phyloP scores from a whole-genome alignment of 1,139 yeast species.

The Ogataea hybrid region DNA sequence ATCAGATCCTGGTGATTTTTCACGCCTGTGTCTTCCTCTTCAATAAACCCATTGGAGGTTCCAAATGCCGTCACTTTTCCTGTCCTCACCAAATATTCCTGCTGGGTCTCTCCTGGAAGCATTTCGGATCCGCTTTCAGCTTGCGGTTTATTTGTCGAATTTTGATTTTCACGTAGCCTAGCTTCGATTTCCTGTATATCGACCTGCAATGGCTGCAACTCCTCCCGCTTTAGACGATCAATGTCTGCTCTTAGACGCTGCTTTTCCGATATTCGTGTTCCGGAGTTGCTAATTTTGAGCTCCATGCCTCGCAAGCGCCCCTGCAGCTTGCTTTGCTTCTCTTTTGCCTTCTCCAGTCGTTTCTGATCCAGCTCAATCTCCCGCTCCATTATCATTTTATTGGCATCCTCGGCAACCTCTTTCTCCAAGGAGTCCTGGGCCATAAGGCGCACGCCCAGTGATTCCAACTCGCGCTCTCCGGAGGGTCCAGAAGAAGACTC shows the following conservation, averaged over 20 bases:
- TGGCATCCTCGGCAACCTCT: constrained; percentile 69
- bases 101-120: constrained; percentile 69
- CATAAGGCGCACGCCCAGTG: constrained; percentile 51
- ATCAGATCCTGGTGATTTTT: constrained; percentile 40
- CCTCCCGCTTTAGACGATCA: constrained; percentile 46
- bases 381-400: constrained; percentile 53
- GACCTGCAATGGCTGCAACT: constrained; percentile 48
- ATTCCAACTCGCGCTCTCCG: constrained; percentile 26
- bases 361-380: constrained; percentile 74
- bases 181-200: constrained; percentile 68
- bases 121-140: constrained; percentile 20
- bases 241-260: constrained; percentile 57
- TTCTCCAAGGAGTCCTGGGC: constrained; percentile 77
- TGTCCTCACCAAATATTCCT: constrained; percentile 78
- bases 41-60: constrained; percentile 52
- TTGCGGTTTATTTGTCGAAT: constrained; percentile 1
- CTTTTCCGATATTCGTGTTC: constrained; percentile 66
- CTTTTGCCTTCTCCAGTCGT: constrained; percentile 64
- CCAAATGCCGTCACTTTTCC: constrained; percentile 97
- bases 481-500: constrained; percentile 6
- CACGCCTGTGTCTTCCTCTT: constrained; percentile 24
- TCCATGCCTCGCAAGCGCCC: constrained; percentile 47
- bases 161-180: constrained; percentile 39
- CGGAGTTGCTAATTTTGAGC: constrained; percentile 48
- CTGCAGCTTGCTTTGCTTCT: constrained; percentile 43